These are phyloP conservation scores for Metschnikowia drakensbergensis DNA, from an alignment of 805 yeast species.

Conservation along the genomic window DNA sequence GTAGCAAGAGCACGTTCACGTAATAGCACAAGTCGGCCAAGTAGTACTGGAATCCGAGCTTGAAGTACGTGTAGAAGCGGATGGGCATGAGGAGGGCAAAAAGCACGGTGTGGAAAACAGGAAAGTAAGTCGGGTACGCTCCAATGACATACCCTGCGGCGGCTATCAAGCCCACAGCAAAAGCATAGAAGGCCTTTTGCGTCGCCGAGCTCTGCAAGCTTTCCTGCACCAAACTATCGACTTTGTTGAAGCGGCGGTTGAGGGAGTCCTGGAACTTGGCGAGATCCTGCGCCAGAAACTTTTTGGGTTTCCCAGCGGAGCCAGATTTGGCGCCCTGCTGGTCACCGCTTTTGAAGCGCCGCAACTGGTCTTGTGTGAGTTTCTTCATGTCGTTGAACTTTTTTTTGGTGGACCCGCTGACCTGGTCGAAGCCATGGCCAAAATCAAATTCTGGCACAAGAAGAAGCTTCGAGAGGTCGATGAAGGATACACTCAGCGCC, in stretches of 20 bases:
- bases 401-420: constrained; percentile 35
- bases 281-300: constrained; percentile 22
- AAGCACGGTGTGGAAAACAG: constrained; percentile 63
- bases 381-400: constrained; percentile 33
- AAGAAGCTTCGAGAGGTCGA: constrained; percentile 36
- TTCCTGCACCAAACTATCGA: constrained; percentile 35
- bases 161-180: constrained; percentile 65
- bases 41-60: constrained; percentile 75
- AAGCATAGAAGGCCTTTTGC: constrained; percentile 79
- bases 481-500: constrained; percentile 25
- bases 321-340: constrained; percentile 13
- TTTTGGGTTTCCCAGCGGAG: not conserved
- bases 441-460: constrained; percentile 42
- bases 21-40: constrained; percentile 92
- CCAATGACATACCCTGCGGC: constrained; percentile 75
- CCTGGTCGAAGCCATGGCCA: constrained; percentile 35
- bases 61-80: constrained; percentile 76
- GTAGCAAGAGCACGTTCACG: constrained; percentile 66
- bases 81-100: constrained; percentile 72
- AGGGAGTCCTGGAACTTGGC: constrained; percentile 30
- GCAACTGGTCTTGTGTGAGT: constrained; percentile 31
- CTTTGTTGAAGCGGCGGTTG: constrained; percentile 28
- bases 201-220: constrained; percentile 34
- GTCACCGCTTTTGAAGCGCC: constrained; percentile 23
- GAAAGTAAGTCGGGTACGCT: constrained; percentile 71